These are phyloP conservation scores for Chaetomiaceae sp. DNA, from an alignment of 2,329 filamentous ascomycete genomes.

Conservation along the genomic window DNA sequence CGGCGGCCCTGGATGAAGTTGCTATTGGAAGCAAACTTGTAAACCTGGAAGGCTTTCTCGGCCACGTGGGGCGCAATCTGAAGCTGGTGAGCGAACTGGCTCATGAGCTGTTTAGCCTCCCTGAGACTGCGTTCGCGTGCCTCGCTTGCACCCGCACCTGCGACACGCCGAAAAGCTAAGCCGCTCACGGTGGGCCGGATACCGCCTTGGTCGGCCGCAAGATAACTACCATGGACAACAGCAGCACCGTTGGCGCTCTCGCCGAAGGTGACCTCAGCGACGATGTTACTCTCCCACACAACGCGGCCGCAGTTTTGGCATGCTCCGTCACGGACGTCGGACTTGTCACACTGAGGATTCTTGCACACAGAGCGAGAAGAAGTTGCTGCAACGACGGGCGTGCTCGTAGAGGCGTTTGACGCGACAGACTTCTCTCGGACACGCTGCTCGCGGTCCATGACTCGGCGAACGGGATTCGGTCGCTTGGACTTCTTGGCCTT, in stretches of 20 bases:
- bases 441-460: conserved; percentile 27
- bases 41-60: conserved; percentile 65
- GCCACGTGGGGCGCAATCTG: conserved; percentile 58
- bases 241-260: conserved; percentile 82
- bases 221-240: conserved; percentile 83
- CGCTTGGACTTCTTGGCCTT: conserved; percentile 26
- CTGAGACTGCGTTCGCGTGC: conserved; percentile 57
- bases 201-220: conserved; percentile 80
- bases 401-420: conserved; percentile 4
- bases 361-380: conserved; percentile 50
- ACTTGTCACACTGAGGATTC: conserved; percentile 53
- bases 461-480: conserved; percentile 26
- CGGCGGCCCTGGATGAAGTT: conserved; percentile 85
- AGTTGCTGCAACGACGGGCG: conserved; percentile 27
- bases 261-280: conserved; percentile 86
- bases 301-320: conserved; percentile 84
- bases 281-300: conserved; percentile 81
- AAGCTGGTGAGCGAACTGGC: conserved; percentile 58
- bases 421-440: conserved; percentile 23
- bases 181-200: conserved; percentile 57
- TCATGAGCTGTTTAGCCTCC: conserved; percentile 55
- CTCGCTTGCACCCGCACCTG: conserved; percentile 49
- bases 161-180: conserved; percentile 57
- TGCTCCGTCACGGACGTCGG: conserved; percentile 60
- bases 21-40: conserved; percentile 67